phyloP scores from a whole-genome alignment of 1,284 basidiomycete species.

The Ganoderma leucocontextum region DNA sequence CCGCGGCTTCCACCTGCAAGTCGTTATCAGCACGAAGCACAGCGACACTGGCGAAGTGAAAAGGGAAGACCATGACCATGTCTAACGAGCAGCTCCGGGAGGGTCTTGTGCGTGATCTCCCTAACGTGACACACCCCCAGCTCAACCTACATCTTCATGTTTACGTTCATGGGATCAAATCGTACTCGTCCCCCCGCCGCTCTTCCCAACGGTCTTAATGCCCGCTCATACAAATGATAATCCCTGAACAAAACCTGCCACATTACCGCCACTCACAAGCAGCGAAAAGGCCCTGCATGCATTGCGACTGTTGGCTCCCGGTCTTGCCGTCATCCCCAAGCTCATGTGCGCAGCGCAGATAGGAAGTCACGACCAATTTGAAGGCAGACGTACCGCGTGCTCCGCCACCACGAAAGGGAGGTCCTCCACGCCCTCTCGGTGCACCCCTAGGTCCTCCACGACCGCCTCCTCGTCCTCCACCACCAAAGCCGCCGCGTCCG shows the following conservation, averaged over 20 bases:
- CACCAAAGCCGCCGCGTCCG: slow-evolving; percentile 47
- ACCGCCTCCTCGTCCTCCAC: slow-evolving; percentile 41
- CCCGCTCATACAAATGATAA: background rate
- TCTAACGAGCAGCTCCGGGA: background rate
- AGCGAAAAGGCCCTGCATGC: background rate
- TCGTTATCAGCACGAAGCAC: background rate
- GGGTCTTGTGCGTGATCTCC: background rate
- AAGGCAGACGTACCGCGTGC: slow-evolving; percentile 11
- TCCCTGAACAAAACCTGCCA: background rate
- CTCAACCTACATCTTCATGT: no score
- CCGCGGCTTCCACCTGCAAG: slow-evolving; percentile 47
- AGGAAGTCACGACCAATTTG: background rate
- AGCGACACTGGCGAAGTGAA: background rate
- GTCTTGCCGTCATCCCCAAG: background rate
- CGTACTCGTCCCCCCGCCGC: background rate
- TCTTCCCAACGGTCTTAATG: background rate
- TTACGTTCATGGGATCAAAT: background rate
- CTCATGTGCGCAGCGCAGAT: background rate
- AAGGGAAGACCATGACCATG: background rate
- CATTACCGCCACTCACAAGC: background rate
- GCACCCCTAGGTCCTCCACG: slow-evolving; percentile 38
- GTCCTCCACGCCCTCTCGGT: slow-evolving; percentile 35
- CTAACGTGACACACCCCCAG: background rate
- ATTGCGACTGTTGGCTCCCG: background rate
- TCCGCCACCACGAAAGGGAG: slow-evolving; percentile 42